Conservation (phyloP, 108 stramenopile genomes). For the Cyclotella kingstonii region DNA sequence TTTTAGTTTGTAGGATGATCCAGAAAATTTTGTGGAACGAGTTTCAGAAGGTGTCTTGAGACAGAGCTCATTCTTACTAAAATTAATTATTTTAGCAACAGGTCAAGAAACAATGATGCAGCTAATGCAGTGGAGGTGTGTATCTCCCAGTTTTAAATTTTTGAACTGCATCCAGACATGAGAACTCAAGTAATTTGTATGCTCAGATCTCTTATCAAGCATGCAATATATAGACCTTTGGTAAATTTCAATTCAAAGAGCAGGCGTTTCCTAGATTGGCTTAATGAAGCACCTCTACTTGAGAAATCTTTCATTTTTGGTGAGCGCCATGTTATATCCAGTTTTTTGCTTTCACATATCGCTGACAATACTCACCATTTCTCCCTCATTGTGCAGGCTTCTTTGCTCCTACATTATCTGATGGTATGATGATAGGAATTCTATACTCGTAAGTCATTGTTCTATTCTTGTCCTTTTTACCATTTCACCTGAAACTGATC, state of each 20-base stretch:
- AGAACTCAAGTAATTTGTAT: not conserved
- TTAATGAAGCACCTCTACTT: slow-evolving; percentile 27
- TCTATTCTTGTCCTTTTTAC: too few relatives aligned
- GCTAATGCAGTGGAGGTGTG: slow-evolving; percentile 39
- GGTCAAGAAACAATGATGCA: slow-evolving; percentile 47
- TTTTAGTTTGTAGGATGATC: slow-evolving; percentile 20
- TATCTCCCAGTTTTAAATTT: not conserved
- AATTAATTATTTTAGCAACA: slow-evolving; percentile 34
- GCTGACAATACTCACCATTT: too few relatives aligned
- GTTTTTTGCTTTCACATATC: too few relatives aligned
- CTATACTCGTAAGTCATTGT: slow-evolving; percentile 36
- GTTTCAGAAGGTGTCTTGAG: slow-evolving; percentile 19
- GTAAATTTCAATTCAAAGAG: too few relatives aligned
- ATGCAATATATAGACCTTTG: slow-evolving; percentile 31
- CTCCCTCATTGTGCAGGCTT: slow-evolving; percentile 4
- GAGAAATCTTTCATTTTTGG: slow-evolving; percentile 40
- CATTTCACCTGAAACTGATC: too few relatives aligned
- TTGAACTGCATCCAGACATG: not conserved
- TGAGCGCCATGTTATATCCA: too few relatives aligned
- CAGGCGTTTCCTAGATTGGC: slow-evolving; percentile 23
- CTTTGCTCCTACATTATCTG: slow-evolving; percentile 29
- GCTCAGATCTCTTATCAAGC: slow-evolving; percentile 28
- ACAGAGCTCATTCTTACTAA: slow-evolving; percentile 34
- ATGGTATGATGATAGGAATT: slow-evolving; percentile 41
- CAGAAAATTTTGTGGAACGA: slow-evolving; percentile 16